A percentile compares a stretch with the other conserved stretches of the same genome.
These are phyloP conservation scores for Aspergillus biplanus DNA, from an alignment of 495 filamentous ascomycete species.

Conservation along the genomic window DNA sequence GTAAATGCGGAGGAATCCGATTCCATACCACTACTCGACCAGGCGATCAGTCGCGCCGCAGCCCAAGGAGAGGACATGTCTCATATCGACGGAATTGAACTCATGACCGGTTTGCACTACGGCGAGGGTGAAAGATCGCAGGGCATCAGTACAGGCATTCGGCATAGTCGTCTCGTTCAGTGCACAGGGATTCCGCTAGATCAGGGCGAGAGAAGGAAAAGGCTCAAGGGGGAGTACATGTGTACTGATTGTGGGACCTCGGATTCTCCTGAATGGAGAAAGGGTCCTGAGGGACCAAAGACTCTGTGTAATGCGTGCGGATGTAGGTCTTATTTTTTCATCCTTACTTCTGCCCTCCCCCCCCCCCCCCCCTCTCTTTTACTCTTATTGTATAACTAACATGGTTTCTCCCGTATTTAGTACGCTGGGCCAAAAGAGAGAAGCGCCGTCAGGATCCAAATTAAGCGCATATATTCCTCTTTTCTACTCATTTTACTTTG, in stretches of 20 bases:
- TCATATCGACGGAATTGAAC: constrained; percentile 88
- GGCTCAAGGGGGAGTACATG: constrained; percentile 93
- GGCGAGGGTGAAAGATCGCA: constrained; percentile 86
- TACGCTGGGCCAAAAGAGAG: constrained; percentile 79
- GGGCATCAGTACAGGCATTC: constrained; percentile 85
- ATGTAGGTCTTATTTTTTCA: constrained; percentile 49
- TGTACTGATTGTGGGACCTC: constrained; percentile 95
- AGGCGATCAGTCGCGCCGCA: constrained; percentile 70
- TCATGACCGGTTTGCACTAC: constrained; percentile 88
- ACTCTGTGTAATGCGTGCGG: constrained; percentile 98
- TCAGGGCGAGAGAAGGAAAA: constrained; percentile 87
- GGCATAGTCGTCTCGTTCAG: constrained; percentile 76
- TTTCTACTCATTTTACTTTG: neutral
- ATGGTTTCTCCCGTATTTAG: constrained; percentile 28
- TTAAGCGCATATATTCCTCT: neutral
- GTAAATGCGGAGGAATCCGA: constrained; percentile 76
- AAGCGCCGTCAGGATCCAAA: constrained; percentile 60
- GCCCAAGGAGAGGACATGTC: constrained; percentile 74
- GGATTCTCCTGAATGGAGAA: constrained; percentile 96
- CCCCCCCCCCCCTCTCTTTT: neutral
- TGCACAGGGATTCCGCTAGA: constrained; percentile 39
- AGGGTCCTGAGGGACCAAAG: constrained; percentile 91
- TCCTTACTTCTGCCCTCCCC: constrained; percentile 3
- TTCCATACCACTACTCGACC: constrained; percentile 67
- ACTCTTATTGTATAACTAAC: constrained; percentile 1